Evolutionary conservation across 371 early-diverging fungal species (phyloP), one percentile per base, ranked within the genome.

Genomic region (Mortierella sp.): DNA sequence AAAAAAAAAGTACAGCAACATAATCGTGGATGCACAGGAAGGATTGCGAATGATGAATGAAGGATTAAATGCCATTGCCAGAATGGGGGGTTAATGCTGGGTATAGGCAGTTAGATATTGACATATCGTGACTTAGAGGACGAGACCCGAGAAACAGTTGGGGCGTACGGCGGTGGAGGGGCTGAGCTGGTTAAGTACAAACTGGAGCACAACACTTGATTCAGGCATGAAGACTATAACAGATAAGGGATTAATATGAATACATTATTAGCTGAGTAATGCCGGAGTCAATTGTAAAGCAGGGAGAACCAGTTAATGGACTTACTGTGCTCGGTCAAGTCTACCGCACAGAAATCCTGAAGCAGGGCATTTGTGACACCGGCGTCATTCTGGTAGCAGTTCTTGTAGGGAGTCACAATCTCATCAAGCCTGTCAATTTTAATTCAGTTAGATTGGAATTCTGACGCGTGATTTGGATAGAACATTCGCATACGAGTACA

Each of bases 101-200:
- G 43, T 43, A 43, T 43, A 43, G 43, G 13, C 43, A 43, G 28
- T 5, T 13, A 43, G 43, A 13, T 13, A 13, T 43, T 8, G 43
- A 13, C 5, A 10, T 10, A 3, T 43, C 43, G 43, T 43, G 43
- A 10, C 13, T 43, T 43, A 10, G 7, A 43, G 43, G 13, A 43
- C 3, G 5, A 13, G 43, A 7, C 43, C 7, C n/a, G 79, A 70
- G 40, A 79, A 58, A 53, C 79, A 79, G 68, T 74, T 74, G 40
- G 74, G 74, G 40, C 70, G 70, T 67, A 67, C 48, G 67, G 79
- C 79, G 15, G 58, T 67, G 15, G 60, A 41, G 21, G 79, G 79
- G 45, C 73, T 73, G 43, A 78, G 63, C 59, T 78, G 78, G 55
- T 78, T 78, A 48, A 78, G 64, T 41, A 79, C 65, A 33, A 66